Base-by-base conservation (phyloP, 345 rosid species). In the Iberis pinnata region DNA sequence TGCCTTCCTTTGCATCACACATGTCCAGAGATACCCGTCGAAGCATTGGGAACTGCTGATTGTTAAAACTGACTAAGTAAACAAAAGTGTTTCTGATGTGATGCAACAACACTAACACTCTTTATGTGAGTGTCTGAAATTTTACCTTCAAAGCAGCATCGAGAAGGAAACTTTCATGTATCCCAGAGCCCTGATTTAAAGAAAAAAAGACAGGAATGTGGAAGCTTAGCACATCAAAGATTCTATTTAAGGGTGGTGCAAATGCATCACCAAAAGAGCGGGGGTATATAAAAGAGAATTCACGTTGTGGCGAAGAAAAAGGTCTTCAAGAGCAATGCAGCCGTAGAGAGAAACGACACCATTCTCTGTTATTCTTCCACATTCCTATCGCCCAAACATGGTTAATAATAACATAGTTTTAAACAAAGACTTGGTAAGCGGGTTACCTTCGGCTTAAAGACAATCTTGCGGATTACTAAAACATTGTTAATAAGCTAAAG, bases 251-350 rank as follows among this genome's bases (percentile, higher is more conserved):
- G 38, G 38, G 39, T 3, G 11, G 18, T 15, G 39, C 2, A 2
- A n/a, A 7, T 16, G 38, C 12, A 37, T 17, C 42, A 50, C 15
- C 35, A 24, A 22, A 22, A 11, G 43, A 37, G 32, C 29, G 13
- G 6, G 12, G 49, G 31, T 14, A 20, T 13, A 12, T 12, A 35
- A 47, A 46, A 57, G 61, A 73, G 25, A 47, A 45, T 81, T 77
- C 56, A 88, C 94, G 58, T 77, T 88, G 78, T 88, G 96, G 16
- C 88, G 86, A 56, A 88, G 74, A 46, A 73, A 61, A 58, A 88
- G 78, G 74, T 76, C 76, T 72, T 88, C 94, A 9, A 88, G 81
- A 46, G 94, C 86, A 49, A 38, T 41, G 68, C 88, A 82, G 29
- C 72, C 49, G 49, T 71, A 76, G 48, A 88, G 78, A 71, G 81